Evolutionary conservation across 2,329 filamentous ascomycete genomes (phyloP).

Genomic region (Talaromyces verruculosus): DNA sequence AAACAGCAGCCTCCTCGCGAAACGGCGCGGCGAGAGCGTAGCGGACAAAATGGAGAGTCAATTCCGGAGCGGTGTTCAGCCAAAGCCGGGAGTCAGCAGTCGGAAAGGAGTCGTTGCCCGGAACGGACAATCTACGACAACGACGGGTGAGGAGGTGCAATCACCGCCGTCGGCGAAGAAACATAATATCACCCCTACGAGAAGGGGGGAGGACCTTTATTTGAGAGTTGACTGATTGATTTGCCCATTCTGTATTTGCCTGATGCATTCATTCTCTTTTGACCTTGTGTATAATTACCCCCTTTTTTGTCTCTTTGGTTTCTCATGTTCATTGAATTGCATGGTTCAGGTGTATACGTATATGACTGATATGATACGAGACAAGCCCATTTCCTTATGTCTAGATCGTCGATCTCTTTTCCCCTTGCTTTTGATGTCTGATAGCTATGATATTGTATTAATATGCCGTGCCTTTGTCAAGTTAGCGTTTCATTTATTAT

Average conservation of each 20-base stretch:
- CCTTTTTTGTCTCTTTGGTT: not conserved
- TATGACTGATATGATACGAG: constrained; percentile 1
- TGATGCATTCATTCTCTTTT: not conserved
- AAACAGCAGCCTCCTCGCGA: constrained; percentile 24
- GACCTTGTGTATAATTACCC: constrained; percentile 11
- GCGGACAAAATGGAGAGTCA: constrained; percentile 25
- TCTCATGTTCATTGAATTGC: not conserved
- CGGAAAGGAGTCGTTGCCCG: not conserved
- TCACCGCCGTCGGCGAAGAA: constrained; percentile 5
- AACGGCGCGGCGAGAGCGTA: constrained; percentile 26
- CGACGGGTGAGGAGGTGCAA: not conserved
- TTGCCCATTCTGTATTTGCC: not conserved
- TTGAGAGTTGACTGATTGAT: constrained; percentile 21
- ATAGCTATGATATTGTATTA: not conserved
- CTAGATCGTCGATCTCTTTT: not conserved
- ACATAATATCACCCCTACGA: constrained; percentile 23
- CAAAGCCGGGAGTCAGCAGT: not conserved
- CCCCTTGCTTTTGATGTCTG: not conserved
- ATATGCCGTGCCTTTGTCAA: not conserved
- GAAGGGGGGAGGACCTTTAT: constrained; percentile 20
- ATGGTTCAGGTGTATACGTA: constrained; percentile 1
- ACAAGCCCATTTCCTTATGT: not conserved
- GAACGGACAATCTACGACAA: not conserved
- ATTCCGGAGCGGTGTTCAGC: constrained; percentile 19
- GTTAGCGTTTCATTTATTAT: not conserved